Conservation (phyloP, 345 rosid species). For the Boechera divaricarpa region DNA sequence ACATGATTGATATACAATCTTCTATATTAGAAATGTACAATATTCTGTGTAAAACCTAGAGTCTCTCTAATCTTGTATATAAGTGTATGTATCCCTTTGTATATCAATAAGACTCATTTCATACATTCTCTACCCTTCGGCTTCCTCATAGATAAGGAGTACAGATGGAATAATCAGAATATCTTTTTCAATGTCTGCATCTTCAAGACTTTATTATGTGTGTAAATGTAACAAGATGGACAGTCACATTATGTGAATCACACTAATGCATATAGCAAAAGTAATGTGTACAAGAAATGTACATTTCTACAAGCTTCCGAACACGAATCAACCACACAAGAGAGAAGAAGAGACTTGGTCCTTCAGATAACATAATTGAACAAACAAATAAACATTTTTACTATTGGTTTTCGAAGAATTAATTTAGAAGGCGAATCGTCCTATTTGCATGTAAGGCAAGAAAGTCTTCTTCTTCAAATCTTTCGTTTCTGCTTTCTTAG, state of each 20-base stretch:
- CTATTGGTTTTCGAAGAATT: neutral
- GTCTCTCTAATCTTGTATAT: too few species aligned
- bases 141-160: too few species aligned
- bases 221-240: neutral
- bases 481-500: conserved; percentile 75
- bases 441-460: conserved; percentile 92
- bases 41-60: too few species aligned
- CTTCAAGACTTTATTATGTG: neutral
- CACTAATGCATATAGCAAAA: neutral
- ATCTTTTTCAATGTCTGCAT: too few species aligned
- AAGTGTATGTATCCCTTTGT: too few species aligned
- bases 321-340: conserved; percentile 6
- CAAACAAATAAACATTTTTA: conserved; percentile 30
- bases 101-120: too few species aligned
- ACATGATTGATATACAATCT: too few species aligned
- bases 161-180: too few species aligned
- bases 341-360: conserved; percentile 8
- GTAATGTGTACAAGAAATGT: neutral
- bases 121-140: too few species aligned
- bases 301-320: conserved; percentile 11
- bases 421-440: conserved; percentile 63
- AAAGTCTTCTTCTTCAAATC: conserved; percentile 83
- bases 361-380: conserved; percentile 8
- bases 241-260: neutral
- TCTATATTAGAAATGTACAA: too few species aligned